Evolutionary conservation across 1,284 basidiomycete species (phyloP), one percentile per base, ranked within the genome.

Genomic region (Entoloma clypeatum): DNA sequence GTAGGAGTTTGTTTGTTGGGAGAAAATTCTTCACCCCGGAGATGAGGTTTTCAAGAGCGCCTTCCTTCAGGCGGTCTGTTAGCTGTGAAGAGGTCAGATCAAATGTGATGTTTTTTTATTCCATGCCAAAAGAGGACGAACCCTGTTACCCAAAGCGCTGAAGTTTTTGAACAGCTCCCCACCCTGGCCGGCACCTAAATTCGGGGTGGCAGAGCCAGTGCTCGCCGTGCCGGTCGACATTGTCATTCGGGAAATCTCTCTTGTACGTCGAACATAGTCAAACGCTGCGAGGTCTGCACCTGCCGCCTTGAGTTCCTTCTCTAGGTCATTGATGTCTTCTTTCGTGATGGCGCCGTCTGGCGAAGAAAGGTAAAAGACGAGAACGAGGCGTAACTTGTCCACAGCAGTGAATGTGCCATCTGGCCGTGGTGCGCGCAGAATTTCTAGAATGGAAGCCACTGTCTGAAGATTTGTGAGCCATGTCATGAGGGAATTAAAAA

Each of bases 11-110:
- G 59, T 92, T 91, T 0, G 90, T 86, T 0, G 96, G 96, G 9
- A 99, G 68, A 73, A 99, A 95, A 68, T 97, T 98, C 65, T 97
- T 97, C 47, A 99, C 96, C 21, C 94, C 95, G 1, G 93, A 94
- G 44, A 99, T 90, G 8, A 99, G 72, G 61, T 96, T 95, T 60
- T 99, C 95, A 27, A 96, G 73, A 16, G 92, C 92, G 25, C 92
- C 89, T 61, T 97, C 95, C 65, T 96, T 92, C 46, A 99, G 69
- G 32, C 92, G 77, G 61, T 95, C 92, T 1, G 93, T 94, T 36
- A 96, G 77, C 88, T 92, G 51, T 42, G 26, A 22, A 17, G 23
- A 33, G 23, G n/a, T 18, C 11, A 30, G 36, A 17, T 17, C 7
- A 5, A 27, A 28, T n/a, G 13, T 13, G 9, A 7, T 19, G 10